Percentiles rank a stretch among this genome's conserved stretches.
Evolutionary conservation across 768 basidiomycete genomes (phyloP).

Genomic region (Panellus pusillus): DNA sequence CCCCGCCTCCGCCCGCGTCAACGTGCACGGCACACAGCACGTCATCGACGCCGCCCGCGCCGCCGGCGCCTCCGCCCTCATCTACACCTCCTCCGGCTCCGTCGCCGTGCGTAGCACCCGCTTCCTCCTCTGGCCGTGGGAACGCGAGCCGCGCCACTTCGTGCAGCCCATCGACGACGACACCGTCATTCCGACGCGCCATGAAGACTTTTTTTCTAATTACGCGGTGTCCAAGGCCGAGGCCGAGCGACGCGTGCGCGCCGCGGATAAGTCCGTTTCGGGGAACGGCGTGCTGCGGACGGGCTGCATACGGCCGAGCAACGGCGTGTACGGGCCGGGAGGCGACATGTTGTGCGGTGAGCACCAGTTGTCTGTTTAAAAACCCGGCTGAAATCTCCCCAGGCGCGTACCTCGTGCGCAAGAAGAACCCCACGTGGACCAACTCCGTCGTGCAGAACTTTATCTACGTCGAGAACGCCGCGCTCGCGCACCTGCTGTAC

Average conservation of each 20-base stretch:
- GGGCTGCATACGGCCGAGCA: slow-evolving; percentile 77
- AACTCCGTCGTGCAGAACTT: slow-evolving; percentile 59
- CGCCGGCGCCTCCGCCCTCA: slow-evolving; percentile 54
- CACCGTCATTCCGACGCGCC: slow-evolving; percentile 45
- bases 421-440: slow-evolving; percentile 65
- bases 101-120: slow-evolving; percentile 56
- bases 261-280: slow-evolving; percentile 1
- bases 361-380: background rate
- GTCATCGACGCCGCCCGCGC: slow-evolving; percentile 57
- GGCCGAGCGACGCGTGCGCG: slow-evolving; percentile 52
- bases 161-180: slow-evolving; percentile 71
- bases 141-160: slow-evolving; percentile 53
- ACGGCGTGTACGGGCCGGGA: slow-evolving; percentile 73
- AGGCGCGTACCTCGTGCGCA: slow-evolving; percentile 57
- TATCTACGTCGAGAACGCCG: slow-evolving; percentile 76
- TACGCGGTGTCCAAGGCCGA: slow-evolving; percentile 67
- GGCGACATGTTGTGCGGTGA: slow-evolving; percentile 64
- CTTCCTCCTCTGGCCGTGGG: slow-evolving; percentile 78
- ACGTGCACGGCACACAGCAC: slow-evolving; percentile 67
- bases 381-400: background rate
- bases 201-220: slow-evolving; percentile 73
- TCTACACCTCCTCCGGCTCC: slow-evolving; percentile 77
- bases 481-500: slow-evolving; percentile 69
- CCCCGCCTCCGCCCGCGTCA: slow-evolving; percentile 57
- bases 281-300: slow-evolving; percentile 47